Percentiles rank a stretch among this genome's conserved stretches.
These are phyloP conservation scores for Parasarocladium wereldwijsianum DNA, from an alignment of 2,329 filamentous ascomycete species.

Conservation along the genomic window DNA sequence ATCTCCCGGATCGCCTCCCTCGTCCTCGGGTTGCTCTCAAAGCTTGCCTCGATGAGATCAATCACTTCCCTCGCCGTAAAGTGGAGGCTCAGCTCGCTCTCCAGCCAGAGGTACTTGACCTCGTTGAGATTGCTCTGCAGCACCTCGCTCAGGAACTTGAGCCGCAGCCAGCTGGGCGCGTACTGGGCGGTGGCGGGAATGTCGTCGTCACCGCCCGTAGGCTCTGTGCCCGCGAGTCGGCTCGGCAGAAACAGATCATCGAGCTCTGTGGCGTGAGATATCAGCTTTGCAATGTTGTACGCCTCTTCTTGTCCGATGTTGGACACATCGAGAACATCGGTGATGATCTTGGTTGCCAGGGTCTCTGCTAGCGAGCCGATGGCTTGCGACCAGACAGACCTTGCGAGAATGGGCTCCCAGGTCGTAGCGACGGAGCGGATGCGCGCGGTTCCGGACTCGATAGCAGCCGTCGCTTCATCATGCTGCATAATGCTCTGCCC, in stretches of 20 bases:
- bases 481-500: constrained; percentile 46
- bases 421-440: constrained; percentile 37
- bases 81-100: constrained; percentile 50
- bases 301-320: constrained; percentile 50
- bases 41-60: constrained; percentile 47
- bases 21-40: constrained; percentile 46
- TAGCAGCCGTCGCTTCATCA: constrained; percentile 34
- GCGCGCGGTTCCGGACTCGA: constrained; percentile 37
- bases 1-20: constrained; percentile 45
- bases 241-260: constrained; percentile 45
- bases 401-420: constrained; percentile 44
- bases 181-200: constrained; percentile 45
- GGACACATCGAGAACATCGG: constrained; percentile 46
- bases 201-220: constrained; percentile 18
- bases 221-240: constrained; percentile 12
- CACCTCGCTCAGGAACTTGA: constrained; percentile 50
- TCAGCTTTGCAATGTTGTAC: constrained; percentile 44
- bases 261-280: constrained; percentile 39
- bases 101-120: constrained; percentile 47
- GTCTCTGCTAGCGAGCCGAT: constrained; percentile 45
- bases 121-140: constrained; percentile 53
- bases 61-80: constrained; percentile 46
- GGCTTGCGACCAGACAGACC: constrained; percentile 48
- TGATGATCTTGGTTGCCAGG: constrained; percentile 42
- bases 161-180: constrained; percentile 44